phyloP scores from a whole-genome alignment of 169 alveolate genomes.

The Plasmodium fragile region DNA sequence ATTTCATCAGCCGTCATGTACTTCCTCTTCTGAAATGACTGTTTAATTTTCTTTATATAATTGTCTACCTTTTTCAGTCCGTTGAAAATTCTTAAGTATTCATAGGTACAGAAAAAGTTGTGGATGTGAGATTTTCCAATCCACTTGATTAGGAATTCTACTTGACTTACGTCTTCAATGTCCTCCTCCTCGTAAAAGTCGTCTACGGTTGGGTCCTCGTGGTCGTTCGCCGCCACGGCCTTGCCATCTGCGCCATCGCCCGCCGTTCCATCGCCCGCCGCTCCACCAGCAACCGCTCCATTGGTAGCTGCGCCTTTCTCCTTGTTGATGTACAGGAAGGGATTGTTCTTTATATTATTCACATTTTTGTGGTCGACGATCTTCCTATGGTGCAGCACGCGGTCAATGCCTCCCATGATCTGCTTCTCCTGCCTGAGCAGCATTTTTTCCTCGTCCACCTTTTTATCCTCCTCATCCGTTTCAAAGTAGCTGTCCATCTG shows the following conservation, averaged over 20 bases:
- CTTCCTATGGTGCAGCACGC: conserved; percentile 82
- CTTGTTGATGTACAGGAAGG: conserved; percentile 57
- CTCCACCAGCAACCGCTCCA: neutral
- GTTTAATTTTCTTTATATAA: conserved; percentile 86
- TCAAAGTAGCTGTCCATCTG: conserved; percentile 58
- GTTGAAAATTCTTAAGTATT: conserved; percentile 80
- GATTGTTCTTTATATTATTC: conserved; percentile 50
- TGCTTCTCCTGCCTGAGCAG: conserved; percentile 77
- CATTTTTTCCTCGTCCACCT: conserved; percentile 70
- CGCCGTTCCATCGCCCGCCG: neutral
- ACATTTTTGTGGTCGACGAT: conserved; percentile 44
- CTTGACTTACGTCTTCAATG: conserved; percentile 68
- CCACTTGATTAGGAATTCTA: conserved; percentile 92
- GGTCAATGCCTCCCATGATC: conserved; percentile 86
- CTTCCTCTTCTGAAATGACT: conserved; percentile 83
- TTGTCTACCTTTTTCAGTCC: conserved; percentile 91
- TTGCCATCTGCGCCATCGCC: neutral
- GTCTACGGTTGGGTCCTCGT: conserved; percentile 33
- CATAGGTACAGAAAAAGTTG: conserved; percentile 92
- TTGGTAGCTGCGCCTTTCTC: neutral
- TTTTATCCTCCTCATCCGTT: conserved; percentile 75
- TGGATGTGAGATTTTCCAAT: conserved; percentile 92
- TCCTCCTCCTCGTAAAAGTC: conserved; percentile 74
- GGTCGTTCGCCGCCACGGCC: neutral
- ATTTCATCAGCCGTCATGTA: conserved; percentile 92